These are phyloP conservation scores for Xylogone sp. DNA, from an alignment of 2,329 filamentous ascomycete genomes.

Conservation along the genomic window DNA sequence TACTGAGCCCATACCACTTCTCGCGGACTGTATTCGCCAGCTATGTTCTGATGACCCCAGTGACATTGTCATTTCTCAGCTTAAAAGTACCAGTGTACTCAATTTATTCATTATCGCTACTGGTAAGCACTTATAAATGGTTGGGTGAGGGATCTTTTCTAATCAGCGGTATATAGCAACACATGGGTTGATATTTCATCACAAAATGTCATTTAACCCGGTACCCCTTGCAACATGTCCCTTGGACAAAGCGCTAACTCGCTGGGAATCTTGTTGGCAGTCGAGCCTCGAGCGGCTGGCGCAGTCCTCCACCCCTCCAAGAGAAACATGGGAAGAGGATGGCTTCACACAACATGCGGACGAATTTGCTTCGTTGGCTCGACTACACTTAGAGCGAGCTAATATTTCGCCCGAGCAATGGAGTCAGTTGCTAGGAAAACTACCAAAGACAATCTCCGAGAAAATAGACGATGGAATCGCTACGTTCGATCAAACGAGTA, in stretches of 20 bases:
- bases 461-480: neutral
- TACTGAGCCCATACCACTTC: neutral
- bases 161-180: neutral
- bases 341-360: constrained; percentile 3
- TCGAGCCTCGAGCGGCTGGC: neutral
- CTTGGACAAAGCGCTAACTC: neutral
- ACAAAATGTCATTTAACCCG: neutral
- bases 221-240: neutral
- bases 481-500: constrained; percentile 2
- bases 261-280: neutral
- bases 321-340: neutral
- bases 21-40: neutral
- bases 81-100: neutral
- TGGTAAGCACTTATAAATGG: neutral
- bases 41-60: neutral
- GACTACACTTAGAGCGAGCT: neutral
- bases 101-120: neutral
- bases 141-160: neutral
- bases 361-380: neutral
- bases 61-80: neutral
- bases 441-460: neutral
- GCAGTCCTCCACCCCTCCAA: neutral
- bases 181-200: neutral
- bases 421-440: neutral
- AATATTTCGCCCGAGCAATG: neutral